These are phyloP conservation scores for Fonsecaea monophora DNA, from an alignment of 2,329 filamentous ascomycete species.

Conservation along the genomic window DNA sequence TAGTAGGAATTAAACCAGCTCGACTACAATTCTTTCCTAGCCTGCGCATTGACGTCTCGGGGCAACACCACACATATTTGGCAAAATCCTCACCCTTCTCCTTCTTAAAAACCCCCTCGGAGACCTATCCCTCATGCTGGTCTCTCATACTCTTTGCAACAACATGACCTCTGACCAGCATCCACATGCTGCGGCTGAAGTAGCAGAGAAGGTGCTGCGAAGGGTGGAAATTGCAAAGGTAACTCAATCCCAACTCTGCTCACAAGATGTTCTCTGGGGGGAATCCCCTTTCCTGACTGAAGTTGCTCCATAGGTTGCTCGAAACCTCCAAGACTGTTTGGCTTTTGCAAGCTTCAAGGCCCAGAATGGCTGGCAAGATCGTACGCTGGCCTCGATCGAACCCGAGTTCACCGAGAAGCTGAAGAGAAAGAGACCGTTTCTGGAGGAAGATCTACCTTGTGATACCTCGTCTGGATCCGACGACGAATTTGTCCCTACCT, in stretches of 20 bases:
- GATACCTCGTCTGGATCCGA: constrained; percentile 85
- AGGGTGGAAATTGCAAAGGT: constrained; percentile 79
- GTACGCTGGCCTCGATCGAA: constrained; percentile 84
- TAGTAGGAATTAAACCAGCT: constrained; percentile 31
- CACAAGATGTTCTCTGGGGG: constrained; percentile 23
- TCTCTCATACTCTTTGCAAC: constrained; percentile 41
- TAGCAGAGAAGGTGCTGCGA: constrained; percentile 70
- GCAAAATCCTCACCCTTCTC: constrained; percentile 30
- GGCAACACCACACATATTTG: constrained; percentile 36
- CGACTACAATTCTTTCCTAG: constrained; percentile 32
- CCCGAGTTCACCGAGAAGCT: constrained; percentile 81
- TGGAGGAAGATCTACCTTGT: constrained; percentile 80
- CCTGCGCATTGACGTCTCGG: constrained; percentile 37
- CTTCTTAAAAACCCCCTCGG: constrained; percentile 28
- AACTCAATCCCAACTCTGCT: constrained; percentile 35
- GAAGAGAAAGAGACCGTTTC: constrained; percentile 70
- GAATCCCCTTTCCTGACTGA: constrained; percentile 35
- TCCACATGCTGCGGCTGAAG: constrained; percentile 45
- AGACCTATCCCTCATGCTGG: constrained; percentile 37
- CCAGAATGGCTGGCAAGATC: constrained; percentile 91
- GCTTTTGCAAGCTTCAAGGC: constrained; percentile 97
- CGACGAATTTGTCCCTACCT: constrained; percentile 68
- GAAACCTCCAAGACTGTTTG: constrained; percentile 89
- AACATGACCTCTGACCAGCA: constrained; percentile 46
- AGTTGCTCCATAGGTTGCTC: constrained; percentile 74